Conservation (phyloP, 1,139 yeast species). For the Geotrichum siamense region DNA sequence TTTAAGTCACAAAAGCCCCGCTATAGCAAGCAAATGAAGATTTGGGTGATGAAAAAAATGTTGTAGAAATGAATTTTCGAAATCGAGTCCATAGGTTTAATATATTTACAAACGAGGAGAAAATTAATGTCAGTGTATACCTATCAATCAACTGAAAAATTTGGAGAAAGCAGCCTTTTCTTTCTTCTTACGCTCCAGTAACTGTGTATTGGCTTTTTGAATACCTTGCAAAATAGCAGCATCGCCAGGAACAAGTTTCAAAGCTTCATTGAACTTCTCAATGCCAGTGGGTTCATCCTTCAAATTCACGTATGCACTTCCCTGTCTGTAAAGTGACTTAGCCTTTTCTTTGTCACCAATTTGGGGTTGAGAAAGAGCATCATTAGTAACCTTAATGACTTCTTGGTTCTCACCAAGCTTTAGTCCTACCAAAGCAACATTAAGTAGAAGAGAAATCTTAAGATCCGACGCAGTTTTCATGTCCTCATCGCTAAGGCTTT, state of each 20-base stretch:
- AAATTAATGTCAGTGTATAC: too few relatives aligned
- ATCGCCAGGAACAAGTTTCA: conserved; percentile 60
- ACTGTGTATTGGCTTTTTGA: conserved; percentile 48
- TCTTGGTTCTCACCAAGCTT: conserved; percentile 53
- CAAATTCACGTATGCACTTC: conserved; percentile 52
- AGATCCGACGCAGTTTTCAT: conserved; percentile 40
- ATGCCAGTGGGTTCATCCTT: conserved; percentile 69
- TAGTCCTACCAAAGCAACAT: conserved; percentile 68
- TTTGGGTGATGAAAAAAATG: too few relatives aligned
- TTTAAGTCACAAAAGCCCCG: too few relatives aligned
- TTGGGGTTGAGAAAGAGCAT: conserved; percentile 57
- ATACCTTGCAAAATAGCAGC: conserved; percentile 64
- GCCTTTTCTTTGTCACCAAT: conserved; percentile 65
- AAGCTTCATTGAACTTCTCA: conserved; percentile 56
- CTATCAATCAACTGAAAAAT: conserved; percentile 42
- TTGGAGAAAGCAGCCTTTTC: conserved; percentile 81
- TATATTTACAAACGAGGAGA: too few relatives aligned
- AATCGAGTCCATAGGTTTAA: too few relatives aligned
- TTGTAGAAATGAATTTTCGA: too few relatives aligned
- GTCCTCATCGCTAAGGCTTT: conserved; percentile 40
- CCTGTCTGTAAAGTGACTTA: conserved; percentile 82
- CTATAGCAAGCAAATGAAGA: too few relatives aligned
- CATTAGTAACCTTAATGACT: conserved; percentile 53
- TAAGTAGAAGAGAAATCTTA: conserved; percentile 58
- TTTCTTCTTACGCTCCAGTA: conserved; percentile 52